Evolutionary conservation across 1,139 yeast genomes (phyloP).

Genomic region (Candida tunisiensis): DNA sequence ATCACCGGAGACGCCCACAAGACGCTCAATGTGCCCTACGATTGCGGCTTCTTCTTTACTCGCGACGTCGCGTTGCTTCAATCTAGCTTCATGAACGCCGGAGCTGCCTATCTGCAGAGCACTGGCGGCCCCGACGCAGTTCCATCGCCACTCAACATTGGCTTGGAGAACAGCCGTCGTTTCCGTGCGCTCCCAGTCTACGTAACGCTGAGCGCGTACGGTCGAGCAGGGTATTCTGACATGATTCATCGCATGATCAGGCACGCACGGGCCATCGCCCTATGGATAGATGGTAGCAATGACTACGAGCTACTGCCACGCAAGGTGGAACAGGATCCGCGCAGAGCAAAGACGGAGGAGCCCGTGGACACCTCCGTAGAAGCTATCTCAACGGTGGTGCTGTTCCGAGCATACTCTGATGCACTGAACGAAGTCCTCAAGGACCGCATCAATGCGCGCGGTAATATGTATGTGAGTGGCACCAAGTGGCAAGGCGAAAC

Average conservation of each 20-base stretch:
- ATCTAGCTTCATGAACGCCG: slow-evolving; percentile 10
- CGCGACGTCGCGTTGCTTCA: slow-evolving; percentile 5
- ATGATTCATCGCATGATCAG: slow-evolving; percentile 8
- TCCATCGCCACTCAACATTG: slow-evolving; percentile 9
- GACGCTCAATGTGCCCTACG: slow-evolving; percentile 14
- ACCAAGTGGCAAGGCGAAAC: slow-evolving; percentile 8
- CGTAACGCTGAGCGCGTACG: slow-evolving; percentile 11
- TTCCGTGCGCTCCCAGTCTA: slow-evolving; percentile 12
- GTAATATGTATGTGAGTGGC: slow-evolving; percentile 9
- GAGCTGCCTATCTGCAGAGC: slow-evolving; percentile 10
- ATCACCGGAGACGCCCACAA: slow-evolving; percentile 15
- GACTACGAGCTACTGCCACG: slow-evolving; percentile 8
- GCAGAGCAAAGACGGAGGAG: too few species aligned
- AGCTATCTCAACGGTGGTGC: slow-evolving; percentile 8
- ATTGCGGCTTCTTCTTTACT: slow-evolving; percentile 12
- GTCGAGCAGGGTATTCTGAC: slow-evolving; percentile 8
- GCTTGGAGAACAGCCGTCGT: slow-evolving; percentile 13
- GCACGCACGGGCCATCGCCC: slow-evolving; percentile 8
- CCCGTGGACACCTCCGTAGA: slow-evolving; percentile 2
- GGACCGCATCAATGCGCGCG: slow-evolving; percentile 6
- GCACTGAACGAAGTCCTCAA: slow-evolving; percentile 5
- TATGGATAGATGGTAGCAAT: slow-evolving; percentile 5
- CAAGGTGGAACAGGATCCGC: too few species aligned
- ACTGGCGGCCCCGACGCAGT: slow-evolving; percentile 2
- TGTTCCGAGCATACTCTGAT: slow-evolving; percentile 8